Evolutionary conservation across 768 basidiomycete genomes (phyloP), one percentile per base, ranked within the genome.

Genomic region (Candolleomyces efflorescens): DNA sequence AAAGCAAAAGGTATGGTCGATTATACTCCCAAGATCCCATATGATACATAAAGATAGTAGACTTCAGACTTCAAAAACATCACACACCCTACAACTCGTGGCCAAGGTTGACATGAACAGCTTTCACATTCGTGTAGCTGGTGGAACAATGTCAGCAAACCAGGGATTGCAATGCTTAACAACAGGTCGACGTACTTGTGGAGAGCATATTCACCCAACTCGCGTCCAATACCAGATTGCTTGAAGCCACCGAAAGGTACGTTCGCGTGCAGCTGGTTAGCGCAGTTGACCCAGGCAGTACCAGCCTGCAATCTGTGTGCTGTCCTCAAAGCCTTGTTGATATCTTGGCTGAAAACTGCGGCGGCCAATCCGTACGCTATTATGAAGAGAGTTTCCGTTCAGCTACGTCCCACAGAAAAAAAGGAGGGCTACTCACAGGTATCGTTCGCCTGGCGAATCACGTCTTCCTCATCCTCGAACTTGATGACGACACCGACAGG

Each of bases 181-280:
- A 27, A n/a, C 24, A 46, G 1, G 5, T 43, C 13, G 1, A 72
- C 79, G 48, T 66, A 85, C 82, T 82, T 81, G 39, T 77, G 71
- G 39, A 87, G 66, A 13, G 89, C 92, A 69, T 92, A 89, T 60
- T 90, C 85, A 27, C 91, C 92, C 41, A 87, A 69, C 69, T 93
- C 92, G 27, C 89, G 80, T 18, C 92, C 92, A 20, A 92, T 85
- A 59, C 90, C 91, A 38, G 83, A 85, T 65, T 88, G 83, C 77
- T 92, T 94, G 79, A 79, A 93, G 9, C 92, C 92, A 60, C 92
- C 92, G 66, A 94, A 94, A 0, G 92, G 90, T 18, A 90, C 77
- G 24, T 78, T 76, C 3, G 77, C 62, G 63, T 87, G 75, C 13
- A 85, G 67, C 59, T 70, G 67, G 64, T 82, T 82, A 47, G 70